Base-by-base conservation (phyloP, 139 green algal species). In the Chlamydomonas urium region DNA sequence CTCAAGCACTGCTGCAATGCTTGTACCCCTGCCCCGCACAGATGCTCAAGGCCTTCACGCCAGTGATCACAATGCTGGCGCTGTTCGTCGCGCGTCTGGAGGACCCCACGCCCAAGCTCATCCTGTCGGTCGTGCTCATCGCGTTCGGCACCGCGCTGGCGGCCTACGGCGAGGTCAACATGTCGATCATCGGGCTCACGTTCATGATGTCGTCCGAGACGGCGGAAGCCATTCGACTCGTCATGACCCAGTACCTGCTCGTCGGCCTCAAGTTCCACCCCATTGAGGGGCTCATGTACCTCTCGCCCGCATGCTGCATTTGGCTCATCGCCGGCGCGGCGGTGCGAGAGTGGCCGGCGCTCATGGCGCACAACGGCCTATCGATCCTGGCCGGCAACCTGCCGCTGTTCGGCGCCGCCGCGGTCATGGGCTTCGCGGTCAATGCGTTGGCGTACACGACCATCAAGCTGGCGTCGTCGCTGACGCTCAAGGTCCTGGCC, bases 261-360 rank as follows among this genome's bases (percentile, higher is more conserved):
- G 81, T 85, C 26, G 92, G 91, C 1, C 79, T 91, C 35, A 91
- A 90, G 61, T 94, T 97, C 72, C 87, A 96, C 72, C 91, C 92
- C 14, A 93, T 97, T 35, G 92, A 97, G 82, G 91, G 91, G 0
- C 69, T 97, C 29, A 93, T 96, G 91, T 92, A 85, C 66, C 71
- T 94, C n/a, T 87, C 90, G 1, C 92, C 92, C 0, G 90, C 92
- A 19, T 96, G 91, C 78, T 83, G 74, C 33, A 67, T 88, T 23
- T 96, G 91, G 92, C 82, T 96, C 23, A 36, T 81, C 28, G 26
- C 91, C 3, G 91, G 90, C 35, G 68, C 67, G 2, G 17, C 32
- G 0, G 2, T 81, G 2, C 17, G 75, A 29, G 81, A 90, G 76
- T 75, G 85, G 50, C 79, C 53, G 0, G n/a, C 21, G 31, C 96